Percentiles rank a stretch among this genome's conserved stretches.
Evolutionary conservation across 2,329 filamentous ascomycete species (phyloP).

Genomic region (Xylariaceae sp.): DNA sequence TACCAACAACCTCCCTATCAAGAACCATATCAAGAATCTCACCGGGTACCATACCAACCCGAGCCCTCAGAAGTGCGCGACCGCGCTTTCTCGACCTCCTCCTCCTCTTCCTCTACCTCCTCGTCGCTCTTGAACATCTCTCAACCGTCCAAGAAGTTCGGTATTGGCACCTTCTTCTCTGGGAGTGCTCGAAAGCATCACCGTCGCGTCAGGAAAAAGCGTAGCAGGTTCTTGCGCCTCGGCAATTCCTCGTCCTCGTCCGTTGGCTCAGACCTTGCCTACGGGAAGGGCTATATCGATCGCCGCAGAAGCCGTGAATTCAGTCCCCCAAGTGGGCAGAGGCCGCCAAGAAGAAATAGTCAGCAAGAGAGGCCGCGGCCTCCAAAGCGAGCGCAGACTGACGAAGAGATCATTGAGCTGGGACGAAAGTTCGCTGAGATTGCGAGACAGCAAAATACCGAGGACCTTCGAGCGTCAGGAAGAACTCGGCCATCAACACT

Average conservation of each 20-base stretch:
- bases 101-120: slow-evolving; percentile 59
- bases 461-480: slow-evolving; percentile 54
- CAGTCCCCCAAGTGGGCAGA: slow-evolving; percentile 36
- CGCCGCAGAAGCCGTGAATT: slow-evolving; percentile 43
- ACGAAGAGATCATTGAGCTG: slow-evolving; percentile 64
- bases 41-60: slow-evolving; percentile 36
- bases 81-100: slow-evolving; percentile 35
- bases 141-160: slow-evolving; percentile 56
- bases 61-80: slow-evolving; percentile 31
- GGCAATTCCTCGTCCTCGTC: slow-evolving; percentile 72
- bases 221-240: slow-evolving; percentile 61
- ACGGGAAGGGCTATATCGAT: slow-evolving; percentile 66
- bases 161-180: slow-evolving; percentile 69
- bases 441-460: slow-evolving; percentile 57
- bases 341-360: slow-evolving; percentile 23
- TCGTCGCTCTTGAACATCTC: slow-evolving; percentile 73
- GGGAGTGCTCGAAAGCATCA: slow-evolving; percentile 60
- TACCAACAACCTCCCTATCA: slow-evolving; percentile 12
- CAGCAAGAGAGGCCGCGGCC: slow-evolving; percentile 32
- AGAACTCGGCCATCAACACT: slow-evolving; percentile 48
- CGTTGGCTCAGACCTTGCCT: slow-evolving; percentile 72
- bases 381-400: slow-evolving; percentile 51
- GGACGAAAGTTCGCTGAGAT: slow-evolving; percentile 62
- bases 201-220: slow-evolving; percentile 51
- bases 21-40: slow-evolving; percentile 35